A percentile compares a stretch with the other conserved stretches of the same genome.
Evolutionary conservation across 176 grass and related monocot genomes (phyloP).

Genomic region (Thalia dealbata): DNA sequence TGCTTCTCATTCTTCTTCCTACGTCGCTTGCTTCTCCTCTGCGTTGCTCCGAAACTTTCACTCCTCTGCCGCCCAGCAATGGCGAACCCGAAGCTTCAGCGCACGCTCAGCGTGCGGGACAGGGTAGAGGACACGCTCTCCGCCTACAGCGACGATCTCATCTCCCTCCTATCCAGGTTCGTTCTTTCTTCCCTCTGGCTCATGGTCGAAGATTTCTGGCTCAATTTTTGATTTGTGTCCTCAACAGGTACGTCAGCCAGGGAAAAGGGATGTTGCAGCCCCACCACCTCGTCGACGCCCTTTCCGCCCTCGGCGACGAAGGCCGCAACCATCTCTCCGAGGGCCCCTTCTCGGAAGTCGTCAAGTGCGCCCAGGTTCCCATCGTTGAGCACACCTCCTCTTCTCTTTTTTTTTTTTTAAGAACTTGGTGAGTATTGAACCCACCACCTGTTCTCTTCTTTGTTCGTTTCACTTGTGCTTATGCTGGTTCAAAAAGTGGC

Average conservation of each 20-base stretch:
- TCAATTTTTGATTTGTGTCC: background rate
- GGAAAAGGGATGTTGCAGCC: slow-evolving; percentile 91
- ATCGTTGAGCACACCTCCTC: background rate
- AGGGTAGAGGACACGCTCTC: slow-evolving; percentile 79
- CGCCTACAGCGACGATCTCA: slow-evolving; percentile 85
- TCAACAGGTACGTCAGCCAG: slow-evolving; percentile 58
- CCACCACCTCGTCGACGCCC: slow-evolving; percentile 75
- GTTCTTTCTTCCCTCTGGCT: background rate
- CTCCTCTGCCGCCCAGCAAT: slow-evolving; percentile 22
- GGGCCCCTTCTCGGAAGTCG: slow-evolving; percentile 80
- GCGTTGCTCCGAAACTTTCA: too few species aligned
- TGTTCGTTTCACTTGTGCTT: too few species aligned
- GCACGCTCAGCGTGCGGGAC: slow-evolving; percentile 57
- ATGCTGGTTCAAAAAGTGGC: too few species aligned
- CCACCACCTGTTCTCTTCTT: too few species aligned
- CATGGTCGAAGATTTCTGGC: background rate
- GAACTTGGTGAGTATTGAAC: too few species aligned
- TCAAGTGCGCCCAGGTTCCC: slow-evolving; percentile 55
- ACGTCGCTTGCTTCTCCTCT: too few species aligned
- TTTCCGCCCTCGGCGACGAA: slow-evolving; percentile 52
- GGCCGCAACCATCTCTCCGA: slow-evolving; percentile 43
- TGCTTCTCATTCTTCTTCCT: too few species aligned
- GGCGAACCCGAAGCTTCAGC: slow-evolving; percentile 43
- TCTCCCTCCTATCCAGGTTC: slow-evolving; percentile 73
- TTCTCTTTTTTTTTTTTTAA: background rate